Percentiles rank a stretch among this genome's conserved stretches.
Conservation (phyloP, 441 rosid genomes). For the Gossypium davidsonii region DNA sequence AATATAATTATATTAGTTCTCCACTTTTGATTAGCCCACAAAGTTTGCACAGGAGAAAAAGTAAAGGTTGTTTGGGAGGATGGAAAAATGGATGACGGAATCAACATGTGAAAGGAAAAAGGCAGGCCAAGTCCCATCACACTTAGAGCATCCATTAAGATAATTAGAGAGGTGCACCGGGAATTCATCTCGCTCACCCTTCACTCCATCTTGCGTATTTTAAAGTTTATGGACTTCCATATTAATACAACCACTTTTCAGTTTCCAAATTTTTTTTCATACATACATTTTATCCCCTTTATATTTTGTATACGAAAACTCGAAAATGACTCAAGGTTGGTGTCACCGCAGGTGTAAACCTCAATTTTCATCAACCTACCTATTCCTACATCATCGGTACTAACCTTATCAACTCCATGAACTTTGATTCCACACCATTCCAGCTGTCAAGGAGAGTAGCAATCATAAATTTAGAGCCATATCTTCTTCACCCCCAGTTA, state of each 20-base stretch:
- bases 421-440: background rate
- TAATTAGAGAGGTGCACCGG: no score
- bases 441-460: background rate
- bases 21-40: no score
- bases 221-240: background rate
- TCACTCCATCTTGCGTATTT: background rate
- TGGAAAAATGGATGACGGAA: no score
- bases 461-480: background rate
- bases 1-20: no score
- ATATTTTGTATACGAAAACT: background rate
- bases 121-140: no score
- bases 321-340: background rate
- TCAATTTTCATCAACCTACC: background rate
- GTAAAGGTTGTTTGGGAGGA: no score
- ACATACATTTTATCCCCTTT: background rate
- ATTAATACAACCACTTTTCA: background rate
- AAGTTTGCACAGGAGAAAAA: no score
- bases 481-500: background rate
- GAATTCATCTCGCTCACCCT: no score
- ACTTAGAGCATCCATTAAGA: no score
- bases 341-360: constrained; percentile 4
- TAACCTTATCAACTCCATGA: constrained; percentile 5
- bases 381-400: background rate
- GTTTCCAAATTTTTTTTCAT: background rate
- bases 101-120: no score